Conservation (phyloP, 164 flowering plant species). For the Vitis vinifera region ASM3070453v1 NC_081807.1:15577001-15577500, state of each 20-base stretch:
- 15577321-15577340: conserved; percentile 6
- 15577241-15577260: no score
- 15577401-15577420: conserved; percentile 43
- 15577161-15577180: conserved; percentile 7
- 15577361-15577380: conserved; percentile 49
- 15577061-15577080: conserved; percentile 41
- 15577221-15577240: conserved; percentile 40
- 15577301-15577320: not conserved
- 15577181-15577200: conserved; percentile 47
- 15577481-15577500: conserved; percentile 31
- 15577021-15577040: conserved; percentile 42
- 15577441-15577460: conserved; percentile 33
- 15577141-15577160: conserved; percentile 26
- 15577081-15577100: conserved; percentile 47
- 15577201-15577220: conserved; percentile 42
- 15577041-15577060: conserved; percentile 52
- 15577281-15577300: no score
- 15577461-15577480: conserved; percentile 29
- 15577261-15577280: no score
- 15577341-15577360: conserved; percentile 49
- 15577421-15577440: conserved; percentile 24
- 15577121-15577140: conserved; percentile 49
- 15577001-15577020: conserved; percentile 22
- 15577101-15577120: conserved; percentile 44
- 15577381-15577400: conserved; percentile 28